Percentiles rank a stretch among this genome's conserved stretches.
phyloP scores from a whole-genome alignment of 305 asterid species.

The Fraxinus paxiana region DNA sequence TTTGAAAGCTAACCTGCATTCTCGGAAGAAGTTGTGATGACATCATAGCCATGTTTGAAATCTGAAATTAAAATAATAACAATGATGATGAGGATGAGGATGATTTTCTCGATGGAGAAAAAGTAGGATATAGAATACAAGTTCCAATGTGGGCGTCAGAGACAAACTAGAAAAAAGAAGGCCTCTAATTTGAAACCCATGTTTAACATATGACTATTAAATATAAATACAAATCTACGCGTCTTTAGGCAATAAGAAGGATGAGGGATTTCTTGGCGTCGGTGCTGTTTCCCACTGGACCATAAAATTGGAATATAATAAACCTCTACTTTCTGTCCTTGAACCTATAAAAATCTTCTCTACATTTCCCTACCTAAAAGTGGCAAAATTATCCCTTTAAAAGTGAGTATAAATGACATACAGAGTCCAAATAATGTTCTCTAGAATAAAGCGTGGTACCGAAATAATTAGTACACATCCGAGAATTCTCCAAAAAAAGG shows the following conservation, averaged over 20 bases:
- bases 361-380: not conserved
- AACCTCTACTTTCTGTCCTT: not conserved
- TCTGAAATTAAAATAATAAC: conserved; percentile 44
- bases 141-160: not conserved
- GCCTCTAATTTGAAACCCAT: not conserved
- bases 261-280: not conserved
- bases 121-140: not conserved
- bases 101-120: not conserved
- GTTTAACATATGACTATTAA: not conserved
- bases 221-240: not conserved
- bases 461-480: not conserved
- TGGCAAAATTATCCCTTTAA: not conserved
- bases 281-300: not conserved
- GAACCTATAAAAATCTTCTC: not conserved
- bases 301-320: not conserved
- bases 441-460: not conserved
- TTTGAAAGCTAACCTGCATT: conserved; percentile 60
- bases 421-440: not conserved
- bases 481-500: not conserved
- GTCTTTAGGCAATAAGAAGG: not conserved
- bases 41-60: conserved; percentile 91
- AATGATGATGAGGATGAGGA: not conserved
- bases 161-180: not conserved
- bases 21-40: conserved; percentile 70
- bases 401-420: not conserved